Conservation (phyloP, 495 filamentous ascomycete species). For the Podospora fimiseda region DNA sequence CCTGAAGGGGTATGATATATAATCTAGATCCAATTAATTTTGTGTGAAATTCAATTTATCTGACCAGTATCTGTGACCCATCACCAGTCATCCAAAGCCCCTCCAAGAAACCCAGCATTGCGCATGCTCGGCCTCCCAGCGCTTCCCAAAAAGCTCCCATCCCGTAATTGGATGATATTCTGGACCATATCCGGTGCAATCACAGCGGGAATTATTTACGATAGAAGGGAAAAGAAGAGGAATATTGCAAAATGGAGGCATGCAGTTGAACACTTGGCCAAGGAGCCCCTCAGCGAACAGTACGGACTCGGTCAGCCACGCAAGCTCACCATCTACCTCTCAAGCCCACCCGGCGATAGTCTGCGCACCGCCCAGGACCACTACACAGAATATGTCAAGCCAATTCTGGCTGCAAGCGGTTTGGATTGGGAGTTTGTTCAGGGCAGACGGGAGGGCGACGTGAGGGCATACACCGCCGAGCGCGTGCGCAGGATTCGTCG, state of each 20-base stretch:
- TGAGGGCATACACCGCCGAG: conserved; percentile 76
- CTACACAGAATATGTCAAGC: conserved; percentile 93
- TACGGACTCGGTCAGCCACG: conserved; percentile 64
- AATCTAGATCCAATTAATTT: not conserved
- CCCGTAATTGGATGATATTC: conserved; percentile 97
- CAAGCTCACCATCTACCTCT: conserved; percentile 78
- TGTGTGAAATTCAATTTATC: too few relatives aligned
- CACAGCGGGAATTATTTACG: conserved; percentile 73
- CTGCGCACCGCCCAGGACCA: conserved; percentile 78
- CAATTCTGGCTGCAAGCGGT: conserved; percentile 79
- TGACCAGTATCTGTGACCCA: conserved; percentile 24
- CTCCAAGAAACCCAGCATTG: conserved; percentile 59
- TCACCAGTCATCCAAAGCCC: conserved; percentile 35
- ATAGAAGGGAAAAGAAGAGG: conserved; percentile 79
- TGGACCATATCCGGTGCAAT: conserved; percentile 70
- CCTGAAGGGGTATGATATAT: conserved; percentile 14
- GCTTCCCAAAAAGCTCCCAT: conserved; percentile 78
- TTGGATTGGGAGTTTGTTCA: conserved; percentile 95
- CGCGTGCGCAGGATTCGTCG: conserved; percentile 63
- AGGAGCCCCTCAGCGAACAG: conserved; percentile 56
- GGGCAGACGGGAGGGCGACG: conserved; percentile 79
- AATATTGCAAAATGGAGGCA: conserved; percentile 80
- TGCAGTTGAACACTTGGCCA: conserved; percentile 77
- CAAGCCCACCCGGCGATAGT: conserved; percentile 79
- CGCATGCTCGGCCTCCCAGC: conserved; percentile 78